Evolutionary conservation across 2,329 filamentous ascomycete species (phyloP), one percentile per base, ranked within the genome.

Genomic region (Sordariomycetes sp.): DNA sequence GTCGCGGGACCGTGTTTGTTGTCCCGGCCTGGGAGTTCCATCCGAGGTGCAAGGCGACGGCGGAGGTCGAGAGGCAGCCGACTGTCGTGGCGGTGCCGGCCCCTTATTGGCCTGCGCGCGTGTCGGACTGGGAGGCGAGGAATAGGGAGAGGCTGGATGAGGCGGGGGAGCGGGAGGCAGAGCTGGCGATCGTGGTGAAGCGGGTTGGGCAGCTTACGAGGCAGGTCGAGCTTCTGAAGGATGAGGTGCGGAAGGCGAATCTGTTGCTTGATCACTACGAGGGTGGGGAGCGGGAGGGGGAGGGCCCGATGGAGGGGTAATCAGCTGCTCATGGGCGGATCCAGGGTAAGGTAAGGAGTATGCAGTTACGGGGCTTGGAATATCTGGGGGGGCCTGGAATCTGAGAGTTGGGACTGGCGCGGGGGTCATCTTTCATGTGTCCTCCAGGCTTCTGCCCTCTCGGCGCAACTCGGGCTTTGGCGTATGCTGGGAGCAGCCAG

Each of bases 1-100:
- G 74, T 0, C 65, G 67, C 39, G 70, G 72, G 2, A 76, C 78
- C 53, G 67, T 83, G 59, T 82, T 81, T 62, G 66, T 82, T 8
- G 67, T 80, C 32, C 79, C 79, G 1, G 78, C 74, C 2, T 73
- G 73, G 58, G 68, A 71, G 13, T 65, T 71, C 24, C 77, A 80
- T 57, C 75, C 78, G 0, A 70, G 66, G 22, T 70, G 73, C 7
- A 64, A 66, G 58, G 66, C 72, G 34, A 80, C 77, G 1, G 66
- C 69, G n/a, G 65, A 70, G 57, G 67, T 76, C 25, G 77, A 80
- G 64, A 62, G 62, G 22, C 67, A 67, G 20, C 78, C 78, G 10
- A 76, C 65, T 1, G 63, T 69, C 0, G 64, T 70, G 6, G 67
- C 67, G 2, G 61, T 68, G 6, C 63, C 64, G 36, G 63, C 65